Evolutionary conservation across 257 asterid genomes (phyloP), one percentile per base, ranked within the genome.

Genomic region (Solanum raphanifolium): DNA sequence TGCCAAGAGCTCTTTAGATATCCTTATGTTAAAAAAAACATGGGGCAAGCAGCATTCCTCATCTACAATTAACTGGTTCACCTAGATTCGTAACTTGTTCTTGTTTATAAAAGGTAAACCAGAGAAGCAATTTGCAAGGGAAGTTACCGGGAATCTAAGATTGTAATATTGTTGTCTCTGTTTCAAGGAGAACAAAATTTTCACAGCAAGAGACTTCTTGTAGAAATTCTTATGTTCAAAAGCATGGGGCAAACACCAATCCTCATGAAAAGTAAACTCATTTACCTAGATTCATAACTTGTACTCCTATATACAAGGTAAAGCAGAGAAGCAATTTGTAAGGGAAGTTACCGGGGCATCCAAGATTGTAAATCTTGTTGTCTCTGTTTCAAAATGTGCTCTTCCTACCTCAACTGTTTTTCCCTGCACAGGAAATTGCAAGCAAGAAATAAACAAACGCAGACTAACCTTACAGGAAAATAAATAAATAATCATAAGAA

Each of bases 351-450:
- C 99, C 92, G 99, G 99, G 69, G 99, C 98, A 96, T 97, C 99
- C 94, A 97, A 90, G 90, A 97, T 97, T 15, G 99, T 97, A 89
- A 97, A 96, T 90, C 99, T 93, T 76, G 99, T 90, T 7, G 98
- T 91, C 90, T 95, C 99, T 84, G 99, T 97, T 94, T 95, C 99
- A 90, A 97, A 97, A 89, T 94, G 98, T n/a, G 99, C 99, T 89
- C 99, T 92, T 65, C 99, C 99, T 79, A 97, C 99, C 92, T 97
- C 99, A 91, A 97, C 98, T 21, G 99, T 97, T 93, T 90, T 97
- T 25, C 99, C 99, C 99, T 95, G 72, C 43, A 87, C 81, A 21
- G 48, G 39, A 60, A 91, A 89, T 20, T 5, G 38, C 75, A 27
- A 87, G 25, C 48, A 13, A 46, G 78, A 52, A 87, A 71, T 60